Evolutionary conservation across 495 filamentous ascomycete genomes (phyloP), one percentile per base, ranked within the genome.

Genomic region (Xanthoparmelia taractica): DNA sequence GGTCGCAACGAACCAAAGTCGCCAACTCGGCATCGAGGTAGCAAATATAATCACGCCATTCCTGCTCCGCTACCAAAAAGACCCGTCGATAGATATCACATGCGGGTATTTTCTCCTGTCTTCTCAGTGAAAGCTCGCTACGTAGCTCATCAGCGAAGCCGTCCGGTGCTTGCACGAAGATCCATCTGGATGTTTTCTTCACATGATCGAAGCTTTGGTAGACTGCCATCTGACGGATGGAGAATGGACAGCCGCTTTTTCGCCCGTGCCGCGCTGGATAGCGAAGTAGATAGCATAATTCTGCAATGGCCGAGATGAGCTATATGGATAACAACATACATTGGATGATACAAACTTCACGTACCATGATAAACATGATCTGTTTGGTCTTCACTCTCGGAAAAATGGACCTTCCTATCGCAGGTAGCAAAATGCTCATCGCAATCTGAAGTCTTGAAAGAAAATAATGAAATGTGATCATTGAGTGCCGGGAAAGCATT

Each of bases 241-340:
- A 48, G 45, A 48, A 48, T 23, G 45, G 45, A 48, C 23, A 48
- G 45, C 45, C 45, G 45, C 45, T 48, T 23, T 48, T 48, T 13
- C 45, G 23, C 45, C 45, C 45, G 23, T 48, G 45, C 23, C 45
- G 10, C 1, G 45, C 45, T 2, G 45, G 45, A 27, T 48, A 48
- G 1, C 45, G 45, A 15, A 48, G 45, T 25, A 48, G 23, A 15
- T 48, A 48, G 45, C 45, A 48, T 48, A 48, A 13, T 48, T 48
- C 45, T 48, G 23, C 23, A 12, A 27, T 27, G 11, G 12, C 45
- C 4, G 1, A n/a, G n/a, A n/a, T n/a, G n/a, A n/a, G n/a, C n/a
- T n/a, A n/a, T n/a, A n/a, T n/a, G n/a, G n/a, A n/a, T n/a, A n/a
- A n/a, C n/a, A n/a, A n/a, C n/a, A n/a, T n/a, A n/a, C n/a, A n/a